These are phyloP conservation scores for Terana coerulea DNA, from an alignment of 768 basidiomycete species.

Conservation along the genomic window DNA sequence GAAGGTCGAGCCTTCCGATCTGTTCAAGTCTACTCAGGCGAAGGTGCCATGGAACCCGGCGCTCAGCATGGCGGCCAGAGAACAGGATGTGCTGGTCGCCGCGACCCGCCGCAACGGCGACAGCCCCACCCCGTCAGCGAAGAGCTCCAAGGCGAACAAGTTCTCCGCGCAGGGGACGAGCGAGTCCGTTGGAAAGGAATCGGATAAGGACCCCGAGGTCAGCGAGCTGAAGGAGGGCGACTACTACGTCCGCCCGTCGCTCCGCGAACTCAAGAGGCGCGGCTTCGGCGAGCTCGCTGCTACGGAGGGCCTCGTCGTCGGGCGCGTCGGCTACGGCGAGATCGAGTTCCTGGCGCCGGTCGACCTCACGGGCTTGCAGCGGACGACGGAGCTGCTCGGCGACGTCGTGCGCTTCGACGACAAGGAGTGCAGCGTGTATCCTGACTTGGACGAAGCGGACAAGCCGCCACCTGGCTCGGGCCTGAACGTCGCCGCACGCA, in stretches of 20 bases:
- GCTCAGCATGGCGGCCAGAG: constrained; percentile 68
- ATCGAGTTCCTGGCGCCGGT: constrained; percentile 75
- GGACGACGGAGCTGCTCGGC: constrained; percentile 81
- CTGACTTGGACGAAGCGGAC: constrained; percentile 79
- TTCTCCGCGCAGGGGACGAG: constrained; percentile 33
- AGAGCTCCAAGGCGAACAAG: constrained; percentile 31
- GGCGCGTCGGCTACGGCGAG: constrained; percentile 89
- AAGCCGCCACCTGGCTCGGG: constrained; percentile 84
- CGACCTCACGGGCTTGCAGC: constrained; percentile 81
- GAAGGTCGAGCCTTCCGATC: constrained; percentile 69
- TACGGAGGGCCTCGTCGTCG: constrained; percentile 77
- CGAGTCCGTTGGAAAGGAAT: constrained; percentile 33
- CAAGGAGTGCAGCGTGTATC: constrained; percentile 92
- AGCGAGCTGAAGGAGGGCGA: constrained; percentile 73
- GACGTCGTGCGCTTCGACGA: constrained; percentile 84
- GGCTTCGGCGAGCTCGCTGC: constrained; percentile 71
- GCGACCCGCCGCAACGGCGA: constrained; percentile 28
- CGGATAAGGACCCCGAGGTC: constrained; percentile 21
- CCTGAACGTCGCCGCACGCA: constrained; percentile 81
- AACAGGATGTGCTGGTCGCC: constrained; percentile 53
- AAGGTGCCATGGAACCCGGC: constrained; percentile 75
- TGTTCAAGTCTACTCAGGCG: constrained; percentile 40
- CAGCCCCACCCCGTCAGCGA: constrained; percentile 16
- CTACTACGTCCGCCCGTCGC: constrained; percentile 84
- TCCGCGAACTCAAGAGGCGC: constrained; percentile 65